Evolutionary conservation across 2,329 filamentous ascomycete species (phyloP).

Genomic region (Capronia americana): DNA sequence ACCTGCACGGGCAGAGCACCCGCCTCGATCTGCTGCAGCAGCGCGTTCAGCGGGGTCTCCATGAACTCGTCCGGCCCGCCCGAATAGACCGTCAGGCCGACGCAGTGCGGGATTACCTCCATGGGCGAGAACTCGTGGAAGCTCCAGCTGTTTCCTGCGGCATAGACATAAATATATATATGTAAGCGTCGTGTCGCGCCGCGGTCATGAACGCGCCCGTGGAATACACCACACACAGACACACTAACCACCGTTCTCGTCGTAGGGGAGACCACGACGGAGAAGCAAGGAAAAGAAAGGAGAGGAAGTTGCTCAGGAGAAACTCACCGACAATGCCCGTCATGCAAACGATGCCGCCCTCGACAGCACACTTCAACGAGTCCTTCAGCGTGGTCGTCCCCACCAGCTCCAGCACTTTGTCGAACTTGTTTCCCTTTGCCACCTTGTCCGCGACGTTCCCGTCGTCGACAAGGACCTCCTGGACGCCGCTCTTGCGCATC

Average conservation of each 20-base stretch:
- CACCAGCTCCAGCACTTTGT: slow-evolving; percentile 57
- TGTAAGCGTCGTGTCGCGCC: background rate
- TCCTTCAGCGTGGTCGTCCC: slow-evolving; percentile 53
- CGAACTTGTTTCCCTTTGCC: slow-evolving; percentile 38
- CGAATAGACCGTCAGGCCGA: slow-evolving; percentile 51
- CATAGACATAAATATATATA: too few relatives aligned
- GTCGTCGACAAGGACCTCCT: slow-evolving; percentile 54
- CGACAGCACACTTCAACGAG: slow-evolving; percentile 50
- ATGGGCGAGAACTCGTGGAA: slow-evolving; percentile 52
- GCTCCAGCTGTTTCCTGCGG: slow-evolving; percentile 47
- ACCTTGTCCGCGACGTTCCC: slow-evolving; percentile 50
- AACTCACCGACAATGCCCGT: slow-evolving; percentile 52
- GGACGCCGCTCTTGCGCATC: slow-evolving; percentile 50
- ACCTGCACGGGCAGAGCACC: slow-evolving; percentile 51
- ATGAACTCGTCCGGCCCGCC: slow-evolving; percentile 51
- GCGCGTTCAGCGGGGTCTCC: slow-evolving; percentile 50
- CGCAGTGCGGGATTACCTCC: slow-evolving; percentile 50
- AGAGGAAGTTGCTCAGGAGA: background rate
- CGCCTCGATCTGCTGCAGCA: slow-evolving; percentile 48
- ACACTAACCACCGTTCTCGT: too few relatives aligned
- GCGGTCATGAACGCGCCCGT: too few relatives aligned
- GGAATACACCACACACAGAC: too few relatives aligned
- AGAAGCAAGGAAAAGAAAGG: too few relatives aligned
- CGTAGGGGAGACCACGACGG: too few relatives aligned
- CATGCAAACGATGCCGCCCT: slow-evolving; percentile 54